phyloP scores from a whole-genome alignment of 345 rosid species.

The Lumnitzera racemosa region DNA sequence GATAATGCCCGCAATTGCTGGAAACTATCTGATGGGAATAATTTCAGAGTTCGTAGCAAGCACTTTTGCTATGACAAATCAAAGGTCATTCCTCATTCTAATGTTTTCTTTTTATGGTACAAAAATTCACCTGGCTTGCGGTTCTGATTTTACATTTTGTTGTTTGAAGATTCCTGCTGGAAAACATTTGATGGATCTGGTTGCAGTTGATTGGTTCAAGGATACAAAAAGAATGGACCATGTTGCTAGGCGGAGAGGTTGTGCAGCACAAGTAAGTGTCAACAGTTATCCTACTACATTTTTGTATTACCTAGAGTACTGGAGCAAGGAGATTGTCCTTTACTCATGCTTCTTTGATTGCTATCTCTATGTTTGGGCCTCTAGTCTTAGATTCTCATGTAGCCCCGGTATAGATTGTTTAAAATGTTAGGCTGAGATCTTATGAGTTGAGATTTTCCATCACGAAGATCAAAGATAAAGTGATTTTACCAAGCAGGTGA shows the following conservation, averaged over 20 bases:
- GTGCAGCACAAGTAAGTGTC: slow-evolving; percentile 82
- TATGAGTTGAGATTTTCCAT: no score
- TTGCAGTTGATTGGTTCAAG: slow-evolving; percentile 99
- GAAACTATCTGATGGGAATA: slow-evolving; percentile 79
- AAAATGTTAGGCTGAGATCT: no score
- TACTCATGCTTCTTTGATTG: not conserved
- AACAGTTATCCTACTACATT: slow-evolving; percentile 3
- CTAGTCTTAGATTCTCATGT: no score
- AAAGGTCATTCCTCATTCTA: slow-evolving; percentile 42
- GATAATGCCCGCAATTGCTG: slow-evolving; percentile 91
- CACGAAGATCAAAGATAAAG: no score
- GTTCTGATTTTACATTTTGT: not conserved
- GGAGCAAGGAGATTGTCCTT: not conserved
- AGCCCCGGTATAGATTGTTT: no score
- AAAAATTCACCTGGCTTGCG: slow-evolving; percentile 1
- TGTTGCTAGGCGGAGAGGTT: slow-evolving; percentile 86
- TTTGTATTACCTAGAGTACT: not conserved
- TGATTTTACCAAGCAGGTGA: no score
- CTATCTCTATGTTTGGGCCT: not conserved
- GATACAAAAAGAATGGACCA: slow-evolving; percentile 95
- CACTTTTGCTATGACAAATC: slow-evolving; percentile 77
- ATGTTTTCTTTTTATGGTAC: slow-evolving; percentile 8
- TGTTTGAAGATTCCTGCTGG: slow-evolving; percentile 82
- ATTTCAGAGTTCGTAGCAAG: slow-evolving; percentile 93
- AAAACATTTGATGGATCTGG: slow-evolving; percentile 95